Evolutionary conservation across 176 grass and related monocot genomes (phyloP).

Genomic region (Cymbopogon citratus): DNA sequence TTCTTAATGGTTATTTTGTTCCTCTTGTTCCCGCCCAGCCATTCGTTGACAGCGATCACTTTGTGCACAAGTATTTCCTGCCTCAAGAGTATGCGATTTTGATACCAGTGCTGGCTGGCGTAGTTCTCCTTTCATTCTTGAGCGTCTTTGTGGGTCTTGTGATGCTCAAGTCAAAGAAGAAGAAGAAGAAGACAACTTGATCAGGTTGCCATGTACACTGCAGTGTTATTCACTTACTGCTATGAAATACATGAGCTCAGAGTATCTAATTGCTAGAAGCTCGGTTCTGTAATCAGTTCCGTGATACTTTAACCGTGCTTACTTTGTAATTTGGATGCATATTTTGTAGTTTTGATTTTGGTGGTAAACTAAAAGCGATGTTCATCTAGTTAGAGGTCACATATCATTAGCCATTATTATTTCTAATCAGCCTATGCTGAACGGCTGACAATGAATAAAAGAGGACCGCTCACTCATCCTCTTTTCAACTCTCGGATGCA

Average conservation of each 20-base stretch:
- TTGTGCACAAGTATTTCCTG: too few species aligned
- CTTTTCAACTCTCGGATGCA: too few species aligned
- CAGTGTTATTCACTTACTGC: not conserved
- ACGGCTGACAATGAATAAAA: not conserved
- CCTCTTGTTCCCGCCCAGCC: too few species aligned
- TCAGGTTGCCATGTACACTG: not conserved
- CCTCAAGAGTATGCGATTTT: too few species aligned
- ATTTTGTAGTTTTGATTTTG: not conserved
- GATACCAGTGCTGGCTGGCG: too few species aligned
- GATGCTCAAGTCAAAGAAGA: conserved; percentile 42
- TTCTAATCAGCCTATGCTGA: not conserved
- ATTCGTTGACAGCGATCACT: too few species aligned
- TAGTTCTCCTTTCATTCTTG: too few species aligned
- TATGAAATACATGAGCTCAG: not conserved
- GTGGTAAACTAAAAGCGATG: not conserved
- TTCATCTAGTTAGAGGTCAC: not conserved
- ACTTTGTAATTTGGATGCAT: not conserved
- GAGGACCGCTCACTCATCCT: not conserved
- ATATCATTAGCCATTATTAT: not conserved
- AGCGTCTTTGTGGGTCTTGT: too few species aligned
- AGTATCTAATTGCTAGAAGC: not conserved
- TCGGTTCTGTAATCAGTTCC: not conserved
- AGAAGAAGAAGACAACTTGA: conserved; percentile 60
- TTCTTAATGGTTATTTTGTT: too few species aligned
- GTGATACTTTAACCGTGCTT: not conserved